Conservation (phyloP, 345 rosid species). For the Syzygium oleosum region DNA sequence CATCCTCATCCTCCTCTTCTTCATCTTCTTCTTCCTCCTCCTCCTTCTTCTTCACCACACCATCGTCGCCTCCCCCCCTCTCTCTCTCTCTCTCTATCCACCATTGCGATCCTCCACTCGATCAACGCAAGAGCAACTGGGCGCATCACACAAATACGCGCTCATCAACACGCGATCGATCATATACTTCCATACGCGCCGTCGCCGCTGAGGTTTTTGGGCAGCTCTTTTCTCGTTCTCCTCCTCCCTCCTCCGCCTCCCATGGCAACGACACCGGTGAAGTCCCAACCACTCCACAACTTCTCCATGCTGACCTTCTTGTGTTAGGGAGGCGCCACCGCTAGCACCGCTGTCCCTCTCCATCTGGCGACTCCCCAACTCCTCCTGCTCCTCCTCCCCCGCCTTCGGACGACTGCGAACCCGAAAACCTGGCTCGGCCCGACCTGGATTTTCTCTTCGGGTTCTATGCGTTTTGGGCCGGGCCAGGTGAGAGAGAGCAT, state of each 20-base stretch:
- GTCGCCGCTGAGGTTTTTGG: background rate
- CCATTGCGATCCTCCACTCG: background rate
- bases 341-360: slow-evolving; percentile 11
- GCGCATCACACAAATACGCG: background rate
- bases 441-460: too few relatives aligned
- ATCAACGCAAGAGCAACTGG: background rate
- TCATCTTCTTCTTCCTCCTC: background rate
- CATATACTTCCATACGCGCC: background rate
- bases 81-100: background rate
- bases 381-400: slow-evolving; percentile 7
- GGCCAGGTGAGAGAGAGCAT: too few relatives aligned
- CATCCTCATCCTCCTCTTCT: background rate
- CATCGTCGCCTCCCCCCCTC: background rate
- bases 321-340: slow-evolving; percentile 43
- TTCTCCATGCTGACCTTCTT: slow-evolving; percentile 44
- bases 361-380: slow-evolving; percentile 3
- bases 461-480: too few relatives aligned
- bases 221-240: background rate
- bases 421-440: too few relatives aligned
- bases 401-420: background rate
- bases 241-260: background rate
- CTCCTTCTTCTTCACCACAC: background rate
- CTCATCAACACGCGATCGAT: background rate
- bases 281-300: slow-evolving; percentile 67
- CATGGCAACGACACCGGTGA: slow-evolving; percentile 66